phyloP scores from a whole-genome alignment of 768 basidiomycete species.

The Mycena sanguinolenta region DNA sequence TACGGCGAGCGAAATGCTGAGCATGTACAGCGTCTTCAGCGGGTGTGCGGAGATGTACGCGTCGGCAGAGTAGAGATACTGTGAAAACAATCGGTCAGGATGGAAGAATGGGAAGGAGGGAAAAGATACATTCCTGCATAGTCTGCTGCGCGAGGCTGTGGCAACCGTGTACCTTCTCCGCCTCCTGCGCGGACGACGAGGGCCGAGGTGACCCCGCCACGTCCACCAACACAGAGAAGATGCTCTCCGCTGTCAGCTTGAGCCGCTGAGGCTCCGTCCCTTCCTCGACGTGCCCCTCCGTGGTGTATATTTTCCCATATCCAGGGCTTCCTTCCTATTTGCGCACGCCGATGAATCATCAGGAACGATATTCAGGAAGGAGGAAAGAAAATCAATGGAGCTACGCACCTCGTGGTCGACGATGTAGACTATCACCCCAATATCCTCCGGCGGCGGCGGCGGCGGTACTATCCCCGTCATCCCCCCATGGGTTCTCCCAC shows the following conservation, averaged over 20 bases:
- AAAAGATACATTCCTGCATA: conserved; percentile 61
- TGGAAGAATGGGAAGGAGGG: neutral
- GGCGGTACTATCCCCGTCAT: neutral
- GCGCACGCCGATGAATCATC: conserved; percentile 2
- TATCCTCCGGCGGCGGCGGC: conserved; percentile 34
- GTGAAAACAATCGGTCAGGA: conserved; percentile 8
- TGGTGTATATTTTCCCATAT: conserved; percentile 78
- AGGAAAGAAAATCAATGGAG: neutral
- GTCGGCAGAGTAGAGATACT: conserved; percentile 60
- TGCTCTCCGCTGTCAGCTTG: conserved; percentile 61
- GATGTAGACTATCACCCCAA: conserved; percentile 61
- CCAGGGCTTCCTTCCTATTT: conserved; percentile 55
- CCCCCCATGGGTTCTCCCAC: conserved; percentile 81
- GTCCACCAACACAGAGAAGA: conserved; percentile 81
- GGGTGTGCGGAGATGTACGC: conserved; percentile 52
- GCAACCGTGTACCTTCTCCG: conserved; percentile 80
- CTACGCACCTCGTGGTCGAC: conserved; percentile 71
- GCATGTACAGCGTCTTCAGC: conserved; percentile 47
- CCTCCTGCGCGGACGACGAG: conserved; percentile 35
- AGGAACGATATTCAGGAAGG: neutral
- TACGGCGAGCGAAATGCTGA: conserved; percentile 44
- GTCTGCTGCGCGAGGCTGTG: conserved; percentile 78
- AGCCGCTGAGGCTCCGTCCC: no score
- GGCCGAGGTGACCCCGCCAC: no score
- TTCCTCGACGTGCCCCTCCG: conserved; percentile 68